These are phyloP conservation scores for Testicularia cyperi DNA, from an alignment of 1,284 basidiomycete genomes.

Conservation along the genomic window DNA sequence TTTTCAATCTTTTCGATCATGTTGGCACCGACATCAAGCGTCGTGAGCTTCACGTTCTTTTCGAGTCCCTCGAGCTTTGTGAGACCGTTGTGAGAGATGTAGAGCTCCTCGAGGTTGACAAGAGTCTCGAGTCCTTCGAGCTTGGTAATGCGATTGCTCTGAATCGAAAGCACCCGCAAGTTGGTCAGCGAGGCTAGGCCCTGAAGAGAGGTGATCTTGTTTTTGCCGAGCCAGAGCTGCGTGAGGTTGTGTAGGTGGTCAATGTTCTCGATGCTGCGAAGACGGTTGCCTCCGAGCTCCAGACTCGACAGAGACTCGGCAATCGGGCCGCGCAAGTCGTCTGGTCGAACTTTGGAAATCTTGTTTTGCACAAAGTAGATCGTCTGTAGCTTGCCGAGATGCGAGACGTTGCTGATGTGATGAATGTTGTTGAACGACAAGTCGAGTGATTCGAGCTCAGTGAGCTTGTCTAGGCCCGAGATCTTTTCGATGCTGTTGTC, in stretches of 20 bases:
- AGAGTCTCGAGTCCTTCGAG: constrained; percentile 70
- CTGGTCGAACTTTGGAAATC: constrained; percentile 71
- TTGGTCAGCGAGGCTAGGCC: constrained; percentile 21
- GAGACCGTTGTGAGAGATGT: constrained; percentile 91
- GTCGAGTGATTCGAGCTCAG: constrained; percentile 77
- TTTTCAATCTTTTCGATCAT: constrained; percentile 77
- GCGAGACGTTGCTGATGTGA: constrained; percentile 64
- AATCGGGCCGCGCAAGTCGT: constrained; percentile 68
- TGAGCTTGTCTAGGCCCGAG: constrained; percentile 61
- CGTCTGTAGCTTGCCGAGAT: constrained; percentile 67
- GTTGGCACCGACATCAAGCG: constrained; percentile 85
- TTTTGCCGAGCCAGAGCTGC: constrained; percentile 92
- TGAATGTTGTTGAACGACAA: constrained; percentile 88
- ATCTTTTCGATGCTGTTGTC: constrained; percentile 76
- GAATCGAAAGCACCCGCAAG: constrained; percentile 67
- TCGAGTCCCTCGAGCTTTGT: constrained; percentile 81
- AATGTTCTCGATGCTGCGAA: constrained; percentile 85
- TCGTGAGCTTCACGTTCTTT: constrained; percentile 67
- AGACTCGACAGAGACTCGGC: constrained; percentile 73
- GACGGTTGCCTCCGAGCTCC: constrained; percentile 88
- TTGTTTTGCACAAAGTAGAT: constrained; percentile 96
- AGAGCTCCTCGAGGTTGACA: constrained; percentile 77
- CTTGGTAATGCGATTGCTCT: constrained; percentile 89
- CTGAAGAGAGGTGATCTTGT: constrained; percentile 53
- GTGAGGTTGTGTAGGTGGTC: constrained; percentile 79